Evolutionary conservation across 2,329 filamentous ascomycete species (phyloP).

Genomic region (Cyanodermella asteris): DNA sequence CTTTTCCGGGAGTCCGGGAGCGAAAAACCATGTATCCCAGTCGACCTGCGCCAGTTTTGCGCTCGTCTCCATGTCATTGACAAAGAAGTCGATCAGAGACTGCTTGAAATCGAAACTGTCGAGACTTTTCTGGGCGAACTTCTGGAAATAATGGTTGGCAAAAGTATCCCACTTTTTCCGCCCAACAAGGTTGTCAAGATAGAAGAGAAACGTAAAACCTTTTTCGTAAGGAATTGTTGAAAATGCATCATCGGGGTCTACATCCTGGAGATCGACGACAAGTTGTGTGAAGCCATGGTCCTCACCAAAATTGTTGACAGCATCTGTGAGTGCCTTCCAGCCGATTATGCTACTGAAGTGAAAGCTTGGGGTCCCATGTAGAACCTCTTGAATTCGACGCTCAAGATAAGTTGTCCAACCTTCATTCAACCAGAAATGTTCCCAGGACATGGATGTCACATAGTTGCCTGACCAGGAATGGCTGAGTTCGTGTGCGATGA

Average conservation of each 20-base stretch:
- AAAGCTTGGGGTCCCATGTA: conserved; percentile 68
- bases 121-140: conserved; percentile 62
- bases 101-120: conserved; percentile 89
- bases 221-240: conserved; percentile 88
- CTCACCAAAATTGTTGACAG: conserved; percentile 53
- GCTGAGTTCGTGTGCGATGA: conserved; percentile 68
- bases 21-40: conserved; percentile 79
- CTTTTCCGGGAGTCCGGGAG: conserved; percentile 73
- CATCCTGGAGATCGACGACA: conserved; percentile 64
- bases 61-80: conserved; percentile 35
- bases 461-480: conserved; percentile 77
- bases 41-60: conserved; percentile 50
- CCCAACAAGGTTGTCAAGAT: conserved; percentile 68
- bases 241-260: conserved; percentile 91
- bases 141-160: conserved; percentile 43
- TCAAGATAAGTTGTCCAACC: conserved; percentile 95
- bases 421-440: conserved; percentile 40
- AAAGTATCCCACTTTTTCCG: conserved; percentile 83
- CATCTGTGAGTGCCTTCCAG: conserved; percentile 60
- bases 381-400: conserved; percentile 32
- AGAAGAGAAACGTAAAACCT: conserved; percentile 82
- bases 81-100: conserved; percentile 71
- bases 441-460: conserved; percentile 29
- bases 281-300: conserved; percentile 89
- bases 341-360: conserved; percentile 93